Evolutionary conservation across 768 basidiomycete species (phyloP), one percentile per base, ranked within the genome.

Genomic region (Polyporus arcularius): DNA sequence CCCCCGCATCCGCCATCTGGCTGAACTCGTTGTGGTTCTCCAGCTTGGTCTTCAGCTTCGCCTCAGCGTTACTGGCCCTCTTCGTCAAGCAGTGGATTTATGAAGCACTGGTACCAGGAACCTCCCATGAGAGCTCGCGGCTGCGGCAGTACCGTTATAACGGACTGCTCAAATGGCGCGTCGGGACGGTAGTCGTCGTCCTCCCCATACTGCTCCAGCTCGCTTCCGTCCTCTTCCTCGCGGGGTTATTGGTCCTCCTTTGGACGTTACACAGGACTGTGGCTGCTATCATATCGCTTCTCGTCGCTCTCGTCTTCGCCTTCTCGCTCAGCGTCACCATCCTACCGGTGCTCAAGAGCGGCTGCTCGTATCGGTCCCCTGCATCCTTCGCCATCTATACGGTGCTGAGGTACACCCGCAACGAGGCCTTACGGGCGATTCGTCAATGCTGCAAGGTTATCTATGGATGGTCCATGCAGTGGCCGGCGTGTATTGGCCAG

Each of bases 51-150:
- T 60, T 63, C 58, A 65, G 65, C 41, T 68, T 73, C 39, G 60
- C 66, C 14, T 60, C 68, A 10, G 72, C 70, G 1, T 57, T 69
- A 14, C 46, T 68, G 28, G 65, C 66, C 16, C 63, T 69, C 42
- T 55, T 71, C 28, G 68, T 69, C n/a, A 73, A 71, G 53, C 70
- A 72, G 46, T 71, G 69, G 70, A 28, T 71, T 0, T 61, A 62
- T 39, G 63, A 67, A 11, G 67, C 69, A 35, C 55, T 49, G 35
- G 49, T 65, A n/a, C 59, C 58, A 15, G 53, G 64, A 3, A 64
- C 63, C 18, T 54, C 70, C 1, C 62, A 65, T 12, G 65, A 65
- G 38, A 61, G 65, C 39, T 65, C 63, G 8, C 64, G 65, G 7
- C 49, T 61, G 15, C 67, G 69, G 4, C 72, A 71, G 14, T 66